Evolutionary conservation across 2,329 filamentous ascomycete genomes (phyloP).

Genomic region (Trichoderma simmonsii): DNA sequence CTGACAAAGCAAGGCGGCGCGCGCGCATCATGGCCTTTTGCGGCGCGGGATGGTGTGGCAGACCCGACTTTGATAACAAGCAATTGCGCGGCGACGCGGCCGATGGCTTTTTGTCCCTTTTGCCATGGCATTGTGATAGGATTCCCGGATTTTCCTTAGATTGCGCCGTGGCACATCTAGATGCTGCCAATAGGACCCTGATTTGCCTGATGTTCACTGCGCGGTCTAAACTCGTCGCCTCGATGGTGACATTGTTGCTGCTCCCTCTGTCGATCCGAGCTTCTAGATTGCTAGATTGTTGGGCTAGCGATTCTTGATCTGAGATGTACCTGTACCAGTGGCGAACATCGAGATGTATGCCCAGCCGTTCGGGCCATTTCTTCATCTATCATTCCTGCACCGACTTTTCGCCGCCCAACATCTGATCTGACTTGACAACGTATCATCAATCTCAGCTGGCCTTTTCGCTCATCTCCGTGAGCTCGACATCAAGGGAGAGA

Average conservation of each 20-base stretch:
- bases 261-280: slow-evolving; percentile 9
- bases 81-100: neutral
- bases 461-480: neutral
- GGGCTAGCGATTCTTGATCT: neutral
- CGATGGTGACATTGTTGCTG: neutral
- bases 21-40: slow-evolving; percentile 9
- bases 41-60: slow-evolving; percentile 2
- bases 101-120: neutral
- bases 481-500: neutral
- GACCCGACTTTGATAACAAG: slow-evolving; percentile 14
- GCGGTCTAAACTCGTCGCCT: neutral
- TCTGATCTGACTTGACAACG: neutral
- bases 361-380: neutral
- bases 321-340: neutral
- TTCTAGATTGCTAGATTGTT: slow-evolving; percentile 14
- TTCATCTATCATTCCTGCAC: neutral
- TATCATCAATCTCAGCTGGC: neutral
- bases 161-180: neutral
- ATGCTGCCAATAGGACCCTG: slow-evolving; percentile 14
- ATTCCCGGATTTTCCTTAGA: slow-evolving; percentile 1
- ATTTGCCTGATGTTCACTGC: slow-evolving; percentile 7
- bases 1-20: neutral
- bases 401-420: neutral
- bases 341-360: neutral
- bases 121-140: neutral